Conservation (phyloP, 805 yeast species). For the Henningerozyma blattae region DNA sequence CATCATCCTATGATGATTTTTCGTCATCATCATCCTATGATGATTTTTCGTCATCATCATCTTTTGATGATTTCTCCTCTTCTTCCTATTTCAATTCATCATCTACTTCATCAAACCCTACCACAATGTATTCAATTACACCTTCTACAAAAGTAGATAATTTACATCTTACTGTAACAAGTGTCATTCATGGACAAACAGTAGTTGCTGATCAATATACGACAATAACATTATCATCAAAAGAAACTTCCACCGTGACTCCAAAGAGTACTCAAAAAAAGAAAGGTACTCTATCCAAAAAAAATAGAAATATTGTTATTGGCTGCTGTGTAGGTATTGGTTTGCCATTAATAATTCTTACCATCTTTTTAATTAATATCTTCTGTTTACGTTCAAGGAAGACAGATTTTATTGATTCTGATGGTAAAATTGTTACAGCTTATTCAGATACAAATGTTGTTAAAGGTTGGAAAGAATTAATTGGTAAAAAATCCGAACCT, state of each 20-base stretch:
- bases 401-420: slow-evolving; percentile 20
- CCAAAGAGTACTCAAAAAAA: slow-evolving; percentile 8
- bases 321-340: slow-evolving; percentile 65
- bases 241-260: slow-evolving; percentile 15
- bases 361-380: slow-evolving; percentile 10
- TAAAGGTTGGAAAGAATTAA: slow-evolving; percentile 11
- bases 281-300: slow-evolving; percentile 31
- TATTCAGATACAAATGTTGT: slow-evolving; percentile 13
- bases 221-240: slow-evolving; percentile 20
- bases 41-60: slow-evolving; percentile 1
- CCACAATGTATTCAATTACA: slow-evolving; percentile 3
- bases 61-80: slow-evolving; percentile 7
- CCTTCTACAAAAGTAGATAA: slow-evolving; percentile 7
- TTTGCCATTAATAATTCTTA: slow-evolving; percentile 34
- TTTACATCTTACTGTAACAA: slow-evolving; percentile 9
- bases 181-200: slow-evolving; percentile 21
- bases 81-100: slow-evolving; percentile 8
- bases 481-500: slow-evolving; percentile 10
- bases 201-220: slow-evolving; percentile 19
- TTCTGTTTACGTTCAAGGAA: slow-evolving; percentile 16
- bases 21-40: slow-evolving; percentile 1
- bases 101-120: slow-evolving; percentile 6
- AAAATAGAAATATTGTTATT: slow-evolving; percentile 40
- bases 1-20: neutral
- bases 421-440: slow-evolving; percentile 21